Conservation (phyloP, 2,329 filamentous ascomycete species). For the Fusarium clavum region DNA sequence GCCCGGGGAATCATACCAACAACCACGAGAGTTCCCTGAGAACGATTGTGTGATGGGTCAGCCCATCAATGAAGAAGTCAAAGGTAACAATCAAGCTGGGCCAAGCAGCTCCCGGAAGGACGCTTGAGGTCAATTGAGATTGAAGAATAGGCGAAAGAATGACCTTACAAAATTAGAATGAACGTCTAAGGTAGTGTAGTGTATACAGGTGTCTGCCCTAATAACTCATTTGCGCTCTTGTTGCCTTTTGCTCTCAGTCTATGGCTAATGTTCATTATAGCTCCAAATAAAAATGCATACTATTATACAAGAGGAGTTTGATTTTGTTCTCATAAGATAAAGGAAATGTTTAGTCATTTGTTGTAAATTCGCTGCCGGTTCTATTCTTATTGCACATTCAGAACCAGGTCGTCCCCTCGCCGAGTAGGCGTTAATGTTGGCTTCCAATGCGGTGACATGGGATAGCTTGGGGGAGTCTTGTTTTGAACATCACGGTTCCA, state of each 20-base stretch:
- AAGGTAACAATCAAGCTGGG: conserved; percentile 36
- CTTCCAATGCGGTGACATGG: conserved; percentile 51
- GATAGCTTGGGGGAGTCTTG: conserved; percentile 22
- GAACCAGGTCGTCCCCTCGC: conserved; percentile 72
- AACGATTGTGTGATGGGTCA: conserved; percentile 55
- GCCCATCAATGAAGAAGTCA: conserved; percentile 52
- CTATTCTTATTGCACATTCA: conserved; percentile 62
- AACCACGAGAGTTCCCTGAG: conserved; percentile 42
- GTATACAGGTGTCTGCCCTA: conserved; percentile 40
- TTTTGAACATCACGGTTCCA: conserved; percentile 35
- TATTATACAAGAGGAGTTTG: conserved; percentile 41
- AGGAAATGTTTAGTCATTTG: conserved; percentile 15
- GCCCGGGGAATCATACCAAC: conserved; percentile 22
- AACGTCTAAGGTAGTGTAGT: conserved; percentile 39
- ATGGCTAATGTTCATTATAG: conserved; percentile 41
- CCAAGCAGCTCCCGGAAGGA: conserved; percentile 13
- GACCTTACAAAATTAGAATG: conserved; percentile 38
- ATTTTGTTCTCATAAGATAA: conserved; percentile 20
- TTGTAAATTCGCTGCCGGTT: conserved; percentile 2
- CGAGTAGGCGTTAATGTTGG: conserved; percentile 75
- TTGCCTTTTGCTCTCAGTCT: conserved; percentile 33
- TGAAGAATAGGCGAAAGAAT: not conserved
- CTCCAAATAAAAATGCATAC: conserved; percentile 24
- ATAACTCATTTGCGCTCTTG: conserved; percentile 14
- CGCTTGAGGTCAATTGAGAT: not conserved